Conservation (phyloP, 805 yeast genomes). For the Myxozyma neotropica region DNA sequence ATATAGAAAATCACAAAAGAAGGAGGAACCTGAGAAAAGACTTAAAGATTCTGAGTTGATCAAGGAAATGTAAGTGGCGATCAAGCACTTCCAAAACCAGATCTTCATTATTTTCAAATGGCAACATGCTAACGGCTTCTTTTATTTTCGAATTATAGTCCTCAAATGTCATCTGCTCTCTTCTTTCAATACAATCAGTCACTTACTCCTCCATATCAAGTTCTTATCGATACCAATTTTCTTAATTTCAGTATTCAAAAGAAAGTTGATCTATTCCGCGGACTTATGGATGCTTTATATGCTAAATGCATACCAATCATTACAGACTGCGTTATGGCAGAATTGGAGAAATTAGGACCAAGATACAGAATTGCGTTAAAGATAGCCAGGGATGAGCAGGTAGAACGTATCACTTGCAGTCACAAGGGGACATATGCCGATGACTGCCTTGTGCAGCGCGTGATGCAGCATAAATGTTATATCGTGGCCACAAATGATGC, state of each 20-base stretch:
- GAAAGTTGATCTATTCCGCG: conserved; percentile 90
- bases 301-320: conserved; percentile 95
- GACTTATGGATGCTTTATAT: conserved; percentile 92
- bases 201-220: conserved; percentile 97
- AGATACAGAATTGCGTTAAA: conserved; percentile 90
- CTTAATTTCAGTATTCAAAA: conserved; percentile 95
- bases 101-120: conserved; percentile 31
- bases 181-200: conserved; percentile 94
- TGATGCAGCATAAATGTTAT: conserved; percentile 93
- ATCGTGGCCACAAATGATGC: conserved; percentile 99
- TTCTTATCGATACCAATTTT: conserved; percentile 93
- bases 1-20: conserved; percentile 42
- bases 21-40: conserved; percentile 45
- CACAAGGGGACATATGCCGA: conserved; percentile 98
- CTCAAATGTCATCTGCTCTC: conserved; percentile 93
- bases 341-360: conserved; percentile 93
- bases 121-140: conserved; percentile 29
- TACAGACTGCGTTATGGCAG: conserved; percentile 98
- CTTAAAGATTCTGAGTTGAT: conserved; percentile 77
- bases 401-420: conserved; percentile 80
- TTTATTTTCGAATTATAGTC: conserved; percentile 46
- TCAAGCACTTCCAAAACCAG: neutral
- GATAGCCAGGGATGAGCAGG: conserved; percentile 91
- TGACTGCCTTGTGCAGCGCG: conserved; percentile 92
- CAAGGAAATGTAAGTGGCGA: conserved; percentile 49